Conservation (phyloP, 2,329 filamentous ascomycete species). For the Penicillium sp. region DNA sequence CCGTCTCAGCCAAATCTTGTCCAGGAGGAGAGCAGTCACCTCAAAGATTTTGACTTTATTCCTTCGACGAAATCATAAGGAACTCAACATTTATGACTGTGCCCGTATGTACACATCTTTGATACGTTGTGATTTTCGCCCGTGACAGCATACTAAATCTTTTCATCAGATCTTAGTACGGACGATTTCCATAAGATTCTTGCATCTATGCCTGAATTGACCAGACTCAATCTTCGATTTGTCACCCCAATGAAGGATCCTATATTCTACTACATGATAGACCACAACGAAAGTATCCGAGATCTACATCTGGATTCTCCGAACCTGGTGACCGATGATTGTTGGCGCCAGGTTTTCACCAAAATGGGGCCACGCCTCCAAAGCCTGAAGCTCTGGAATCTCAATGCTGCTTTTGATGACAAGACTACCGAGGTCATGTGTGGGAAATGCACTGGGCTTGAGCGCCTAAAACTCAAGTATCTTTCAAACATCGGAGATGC, state of each 20-base stretch:
- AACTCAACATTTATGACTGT: conserved; percentile 64
- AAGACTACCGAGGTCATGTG: conserved; percentile 67
- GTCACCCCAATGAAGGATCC: conserved; percentile 90
- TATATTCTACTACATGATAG: conserved; percentile 79
- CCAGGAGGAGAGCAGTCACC: conserved; percentile 64
- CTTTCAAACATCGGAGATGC: conserved; percentile 74
- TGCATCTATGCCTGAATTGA: conserved; percentile 70
- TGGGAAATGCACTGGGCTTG: conserved; percentile 68
- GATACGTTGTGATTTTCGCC: not conserved
- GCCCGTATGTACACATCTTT: conserved; percentile 49
- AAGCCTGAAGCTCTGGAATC: conserved; percentile 77
- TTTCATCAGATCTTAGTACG: conserved; percentile 65
- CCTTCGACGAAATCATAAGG: conserved; percentile 57
- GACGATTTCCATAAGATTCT: conserved; percentile 84
- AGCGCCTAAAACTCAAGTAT: conserved; percentile 77
- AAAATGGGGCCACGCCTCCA: conserved; percentile 68
- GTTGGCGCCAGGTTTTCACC: conserved; percentile 73
- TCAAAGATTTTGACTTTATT: conserved; percentile 51
- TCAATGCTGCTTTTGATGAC: conserved; percentile 81
- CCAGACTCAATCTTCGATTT: conserved; percentile 75
- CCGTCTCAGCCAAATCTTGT: conserved; percentile 66
- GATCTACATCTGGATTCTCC: conserved; percentile 79
- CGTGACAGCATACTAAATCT: not conserved
- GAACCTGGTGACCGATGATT: conserved; percentile 77
- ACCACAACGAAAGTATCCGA: conserved; percentile 70